Evolutionary conservation across 306 rosid genomes (phyloP).

Genomic region (Glycine tomentella): DNA sequence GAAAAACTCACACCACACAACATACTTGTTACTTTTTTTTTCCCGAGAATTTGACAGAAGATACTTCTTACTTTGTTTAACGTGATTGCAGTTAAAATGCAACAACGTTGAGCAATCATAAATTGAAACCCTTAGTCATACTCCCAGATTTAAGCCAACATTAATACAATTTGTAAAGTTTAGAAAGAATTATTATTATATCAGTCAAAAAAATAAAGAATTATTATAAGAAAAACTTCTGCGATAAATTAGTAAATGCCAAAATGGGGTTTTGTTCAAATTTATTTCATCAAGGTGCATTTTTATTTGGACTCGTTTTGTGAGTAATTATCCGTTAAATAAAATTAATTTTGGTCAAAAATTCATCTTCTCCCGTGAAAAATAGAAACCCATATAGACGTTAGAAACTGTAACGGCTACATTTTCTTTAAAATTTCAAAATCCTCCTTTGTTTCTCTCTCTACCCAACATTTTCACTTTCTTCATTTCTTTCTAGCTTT

Average conservation of each 20-base stretch:
- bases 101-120: not conserved
- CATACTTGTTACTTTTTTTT: not conserved
- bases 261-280: not conserved
- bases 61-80: not conserved
- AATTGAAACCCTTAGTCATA: not conserved
- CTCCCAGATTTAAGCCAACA: not conserved
- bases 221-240: not conserved
- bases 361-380: not conserved
- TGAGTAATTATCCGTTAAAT: not conserved
- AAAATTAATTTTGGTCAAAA: not conserved
- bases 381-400: conserved; percentile 51
- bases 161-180: not conserved
- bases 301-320: not conserved
- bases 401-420: conserved; percentile 82
- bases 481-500: conserved; percentile 4
- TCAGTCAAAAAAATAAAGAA: not conserved
- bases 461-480: conserved; percentile 22
- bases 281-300: not conserved
- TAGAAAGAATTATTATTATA: too few species aligned
- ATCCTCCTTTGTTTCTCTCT: conserved; percentile 28
- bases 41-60: too few species aligned
- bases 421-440: conserved; percentile 54
- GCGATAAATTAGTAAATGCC: not conserved
- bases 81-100: not conserved
- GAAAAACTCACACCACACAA: not conserved